Evolutionary conservation across 2,329 filamentous ascomycete genomes (phyloP).

Genomic region (Aspergillus piperis): DNA sequence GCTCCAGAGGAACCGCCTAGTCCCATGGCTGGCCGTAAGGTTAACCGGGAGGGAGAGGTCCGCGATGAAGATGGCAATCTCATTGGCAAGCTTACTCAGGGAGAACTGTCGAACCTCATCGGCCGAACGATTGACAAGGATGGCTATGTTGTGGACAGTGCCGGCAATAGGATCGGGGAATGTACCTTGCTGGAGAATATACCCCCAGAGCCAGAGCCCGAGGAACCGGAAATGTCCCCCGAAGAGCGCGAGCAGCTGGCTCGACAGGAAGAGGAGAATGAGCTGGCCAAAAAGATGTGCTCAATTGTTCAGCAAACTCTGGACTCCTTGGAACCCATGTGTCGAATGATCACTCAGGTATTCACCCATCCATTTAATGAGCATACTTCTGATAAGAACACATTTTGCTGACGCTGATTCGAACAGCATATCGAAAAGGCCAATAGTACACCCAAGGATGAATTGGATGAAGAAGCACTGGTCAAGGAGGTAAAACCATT

Average conservation of each 20-base stretch:
- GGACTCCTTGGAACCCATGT: constrained; percentile 79
- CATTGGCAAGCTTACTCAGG: constrained; percentile 47
- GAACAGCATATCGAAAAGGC: constrained; percentile 72
- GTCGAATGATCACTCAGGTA: constrained; percentile 81
- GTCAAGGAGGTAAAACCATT: constrained; percentile 84
- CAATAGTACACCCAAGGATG: constrained; percentile 78
- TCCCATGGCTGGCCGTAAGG: constrained; percentile 58
- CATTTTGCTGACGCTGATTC: not conserved
- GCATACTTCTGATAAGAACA: constrained; percentile 13
- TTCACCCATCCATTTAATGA: constrained; percentile 26
- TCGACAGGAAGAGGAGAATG: constrained; percentile 66
- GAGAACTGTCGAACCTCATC: constrained; percentile 43
- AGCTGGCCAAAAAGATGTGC: constrained; percentile 76
- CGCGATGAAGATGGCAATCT: constrained; percentile 49
- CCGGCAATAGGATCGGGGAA: constrained; percentile 65
- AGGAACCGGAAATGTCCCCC: constrained; percentile 16
- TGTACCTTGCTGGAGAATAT: constrained; percentile 63
- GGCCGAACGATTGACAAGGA: constrained; percentile 49
- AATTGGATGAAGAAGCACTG: constrained; percentile 84
- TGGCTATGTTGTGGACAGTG: constrained; percentile 57
- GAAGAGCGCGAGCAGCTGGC: constrained; percentile 51
- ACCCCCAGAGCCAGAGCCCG: constrained; percentile 31
- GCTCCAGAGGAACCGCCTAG: constrained; percentile 55
- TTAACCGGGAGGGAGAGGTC: constrained; percentile 54
- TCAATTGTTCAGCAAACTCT: constrained; percentile 74